Evolutionary conservation across 2,329 filamentous ascomycete genomes (phyloP).

Genomic region (Pseudogymnoascus sp.): DNA sequence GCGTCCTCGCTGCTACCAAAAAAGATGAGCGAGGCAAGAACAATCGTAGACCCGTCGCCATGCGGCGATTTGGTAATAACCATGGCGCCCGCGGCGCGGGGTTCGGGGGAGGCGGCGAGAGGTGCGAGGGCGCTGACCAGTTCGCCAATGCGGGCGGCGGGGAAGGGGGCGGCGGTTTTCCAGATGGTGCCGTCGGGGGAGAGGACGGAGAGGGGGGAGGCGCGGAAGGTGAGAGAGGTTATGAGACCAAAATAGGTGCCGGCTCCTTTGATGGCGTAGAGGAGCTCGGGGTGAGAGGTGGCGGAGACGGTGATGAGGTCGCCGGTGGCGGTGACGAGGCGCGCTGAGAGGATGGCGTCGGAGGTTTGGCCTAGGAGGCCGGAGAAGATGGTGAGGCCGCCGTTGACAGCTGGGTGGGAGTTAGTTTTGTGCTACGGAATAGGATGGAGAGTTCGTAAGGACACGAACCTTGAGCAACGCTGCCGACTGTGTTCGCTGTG

Average conservation of each 20-base stretch:
- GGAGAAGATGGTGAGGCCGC: slow-evolving; percentile 67
- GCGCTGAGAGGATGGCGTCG: slow-evolving; percentile 47
- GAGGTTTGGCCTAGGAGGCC: slow-evolving; percentile 67
- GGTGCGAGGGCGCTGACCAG: slow-evolving; percentile 22
- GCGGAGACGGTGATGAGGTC: slow-evolving; percentile 18
- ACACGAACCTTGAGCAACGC: slow-evolving; percentile 24
- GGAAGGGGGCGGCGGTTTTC: slow-evolving; percentile 25
- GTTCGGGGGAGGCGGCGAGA: slow-evolving; percentile 15
- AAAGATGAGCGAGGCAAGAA: neutral
- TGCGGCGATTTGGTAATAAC: neutral
- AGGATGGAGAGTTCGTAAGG: slow-evolving; percentile 22
- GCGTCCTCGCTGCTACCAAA: neutral
- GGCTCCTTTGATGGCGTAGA: slow-evolving; percentile 25
- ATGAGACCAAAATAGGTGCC: slow-evolving; percentile 27
- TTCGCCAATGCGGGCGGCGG: slow-evolving; percentile 21
- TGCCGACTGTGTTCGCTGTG: slow-evolving; percentile 26
- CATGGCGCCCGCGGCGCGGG: slow-evolving; percentile 10
- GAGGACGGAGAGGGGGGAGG: slow-evolving; percentile 18
- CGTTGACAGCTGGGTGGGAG: slow-evolving; percentile 65
- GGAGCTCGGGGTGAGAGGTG: slow-evolving; percentile 19
- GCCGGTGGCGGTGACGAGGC: slow-evolving; percentile 33
- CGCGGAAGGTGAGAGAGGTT: slow-evolving; percentile 22
- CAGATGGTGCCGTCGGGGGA: slow-evolving; percentile 20
- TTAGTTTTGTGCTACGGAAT: slow-evolving; percentile 28
- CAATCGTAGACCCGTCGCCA: neutral